Conservation (phyloP, 179 eudicot genomes). For the Gypsophila paniculata region DNA sequence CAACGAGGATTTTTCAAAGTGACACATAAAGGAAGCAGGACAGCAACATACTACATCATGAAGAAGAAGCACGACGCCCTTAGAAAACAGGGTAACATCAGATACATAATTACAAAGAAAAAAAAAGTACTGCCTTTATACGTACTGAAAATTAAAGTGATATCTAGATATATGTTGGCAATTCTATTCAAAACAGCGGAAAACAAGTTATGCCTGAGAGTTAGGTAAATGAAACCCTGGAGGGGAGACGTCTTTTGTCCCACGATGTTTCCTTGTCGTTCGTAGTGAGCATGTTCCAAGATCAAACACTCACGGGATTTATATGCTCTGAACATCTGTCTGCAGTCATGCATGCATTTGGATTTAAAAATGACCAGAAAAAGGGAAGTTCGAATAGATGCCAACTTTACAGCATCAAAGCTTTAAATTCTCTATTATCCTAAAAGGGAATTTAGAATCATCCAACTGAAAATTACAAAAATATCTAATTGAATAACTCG, state of each 20-base stretch:
- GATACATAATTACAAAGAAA: background rate
- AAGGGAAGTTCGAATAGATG: background rate
- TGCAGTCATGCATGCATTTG: constrained; percentile 1
- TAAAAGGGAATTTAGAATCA: background rate
- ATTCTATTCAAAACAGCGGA: background rate
- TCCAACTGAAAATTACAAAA: background rate
- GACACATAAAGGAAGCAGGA: background rate
- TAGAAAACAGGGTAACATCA: background rate
- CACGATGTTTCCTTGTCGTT: background rate
- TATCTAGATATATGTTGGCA: background rate
- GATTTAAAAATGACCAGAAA: background rate
- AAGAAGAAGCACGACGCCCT: too few species aligned
- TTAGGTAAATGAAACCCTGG: too few species aligned
- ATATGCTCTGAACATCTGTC: background rate
- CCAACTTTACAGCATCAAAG: constrained; percentile 2
- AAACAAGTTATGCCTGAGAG: background rate
- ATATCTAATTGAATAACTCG: background rate
- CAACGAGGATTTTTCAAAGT: background rate
- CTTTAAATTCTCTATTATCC: background rate
- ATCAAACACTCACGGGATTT: background rate
- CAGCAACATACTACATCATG: too few species aligned
- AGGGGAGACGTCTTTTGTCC: too few species aligned
- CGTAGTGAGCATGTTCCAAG: background rate
- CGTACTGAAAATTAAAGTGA: background rate
- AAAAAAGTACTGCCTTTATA: background rate